A percentile compares a stretch with the other conserved stretches of the same genome.
These are phyloP conservation scores for Orbilia brochopaga DNA, from an alignment of 2,329 filamentous ascomycete genomes.

Conservation along the genomic window DNA sequence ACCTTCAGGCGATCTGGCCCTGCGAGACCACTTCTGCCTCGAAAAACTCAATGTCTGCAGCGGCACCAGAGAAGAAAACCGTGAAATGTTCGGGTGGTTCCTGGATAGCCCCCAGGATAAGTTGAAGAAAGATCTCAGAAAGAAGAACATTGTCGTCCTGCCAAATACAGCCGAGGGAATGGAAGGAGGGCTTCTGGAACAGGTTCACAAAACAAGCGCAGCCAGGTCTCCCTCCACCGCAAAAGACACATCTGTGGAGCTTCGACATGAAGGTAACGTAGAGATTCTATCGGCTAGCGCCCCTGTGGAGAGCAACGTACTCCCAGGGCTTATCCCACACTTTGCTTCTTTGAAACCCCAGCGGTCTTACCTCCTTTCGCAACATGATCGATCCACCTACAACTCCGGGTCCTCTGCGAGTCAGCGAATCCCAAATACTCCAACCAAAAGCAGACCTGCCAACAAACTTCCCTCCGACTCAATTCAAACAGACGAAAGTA, in stretches of 20 bases:
- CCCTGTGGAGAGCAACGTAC: neutral
- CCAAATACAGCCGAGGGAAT: slow-evolving; percentile 24
- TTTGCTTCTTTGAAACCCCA: slow-evolving; percentile 9
- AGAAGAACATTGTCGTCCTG: slow-evolving; percentile 16
- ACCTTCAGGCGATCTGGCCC: too few species aligned
- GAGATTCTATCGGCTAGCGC: neutral
- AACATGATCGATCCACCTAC: too few species aligned
- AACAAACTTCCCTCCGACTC: too few species aligned
- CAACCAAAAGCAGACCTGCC: too few species aligned
- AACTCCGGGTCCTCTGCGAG: too few species aligned
- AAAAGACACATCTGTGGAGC: too few species aligned
- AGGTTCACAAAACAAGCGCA: neutral
- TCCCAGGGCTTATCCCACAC: slow-evolving; percentile 6
- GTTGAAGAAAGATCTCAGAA: slow-evolving; percentile 13
- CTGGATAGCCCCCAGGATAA: neutral
- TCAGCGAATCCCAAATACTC: too few species aligned
- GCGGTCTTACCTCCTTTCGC: neutral
- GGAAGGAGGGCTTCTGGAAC: slow-evolving; percentile 22
- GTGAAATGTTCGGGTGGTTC: neutral
- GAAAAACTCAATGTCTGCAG: too few species aligned
- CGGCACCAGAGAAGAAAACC: neutral
- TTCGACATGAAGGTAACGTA: too few species aligned
- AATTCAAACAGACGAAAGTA: too few species aligned
- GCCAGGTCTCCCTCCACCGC: neutral
- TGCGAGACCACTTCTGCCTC: too few species aligned